phyloP scores from a whole-genome alignment of 2,329 filamentous ascomycete genomes.

The Colletotrichum orbiculare region DNA sequence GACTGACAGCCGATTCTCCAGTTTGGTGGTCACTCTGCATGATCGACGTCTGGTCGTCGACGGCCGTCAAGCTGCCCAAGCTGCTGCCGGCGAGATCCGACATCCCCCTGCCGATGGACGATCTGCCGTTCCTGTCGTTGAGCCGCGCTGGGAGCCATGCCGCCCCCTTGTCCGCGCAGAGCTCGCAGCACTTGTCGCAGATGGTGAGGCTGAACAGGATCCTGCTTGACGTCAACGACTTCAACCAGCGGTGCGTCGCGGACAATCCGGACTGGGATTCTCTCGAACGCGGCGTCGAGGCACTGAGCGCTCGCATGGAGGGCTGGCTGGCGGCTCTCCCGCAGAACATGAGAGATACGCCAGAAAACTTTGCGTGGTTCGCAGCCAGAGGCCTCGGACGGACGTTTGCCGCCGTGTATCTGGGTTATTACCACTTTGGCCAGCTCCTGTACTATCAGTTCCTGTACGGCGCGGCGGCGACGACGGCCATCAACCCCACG shows the following conservation, averaged over 20 bases:
- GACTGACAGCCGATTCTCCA: constrained; percentile 29
- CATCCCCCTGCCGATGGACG: constrained; percentile 50
- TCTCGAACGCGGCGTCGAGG: constrained; percentile 41
- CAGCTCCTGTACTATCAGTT: constrained; percentile 61
- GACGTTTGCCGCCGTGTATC: constrained; percentile 56
- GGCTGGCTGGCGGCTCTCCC: constrained; percentile 50
- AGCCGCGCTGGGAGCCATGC: constrained; percentile 4
- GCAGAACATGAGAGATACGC: constrained; percentile 48
- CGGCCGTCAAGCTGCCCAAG: constrained; percentile 40
- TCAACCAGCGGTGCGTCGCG: constrained; percentile 48
- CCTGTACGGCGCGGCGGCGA: constrained; percentile 43
- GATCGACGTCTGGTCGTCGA: constrained; percentile 40
- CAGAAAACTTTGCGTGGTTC: constrained; percentile 51
- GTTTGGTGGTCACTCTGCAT: constrained; percentile 41
- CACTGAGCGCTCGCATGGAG: constrained; percentile 47
- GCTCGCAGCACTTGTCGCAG: constrained; percentile 44
- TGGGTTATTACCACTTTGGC: constrained; percentile 59
- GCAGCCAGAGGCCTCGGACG: constrained; percentile 51
- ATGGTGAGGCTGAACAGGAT: constrained; percentile 45
- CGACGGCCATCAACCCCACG: constrained; percentile 33
- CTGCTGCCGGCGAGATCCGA: constrained; percentile 38
- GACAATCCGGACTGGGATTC: constrained; percentile 44
- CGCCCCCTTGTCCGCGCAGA: constrained; percentile 22
- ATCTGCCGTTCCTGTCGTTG: constrained; percentile 45
- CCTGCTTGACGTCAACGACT: constrained; percentile 52